Evolutionary conservation across 1,284 basidiomycete species (phyloP), one percentile per base, ranked within the genome.

Genomic region (Apiotrichum veenhuisii): DNA sequence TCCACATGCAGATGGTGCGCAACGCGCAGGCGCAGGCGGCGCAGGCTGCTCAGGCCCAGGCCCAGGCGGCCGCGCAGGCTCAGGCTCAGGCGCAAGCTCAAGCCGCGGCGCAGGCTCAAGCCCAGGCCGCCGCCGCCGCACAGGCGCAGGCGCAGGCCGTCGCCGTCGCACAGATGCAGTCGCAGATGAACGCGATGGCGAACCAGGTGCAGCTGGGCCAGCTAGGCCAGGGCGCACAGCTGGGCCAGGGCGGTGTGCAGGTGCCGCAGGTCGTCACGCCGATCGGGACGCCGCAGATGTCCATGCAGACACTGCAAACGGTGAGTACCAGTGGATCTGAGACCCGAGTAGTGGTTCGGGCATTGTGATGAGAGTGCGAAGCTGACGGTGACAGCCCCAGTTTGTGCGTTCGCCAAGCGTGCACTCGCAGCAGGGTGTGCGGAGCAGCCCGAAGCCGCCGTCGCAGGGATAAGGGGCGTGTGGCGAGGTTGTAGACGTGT

Each of bases 1-100:
- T 66, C 17, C 66, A 66, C 22, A 18, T 57, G 11, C 57, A 65
- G 41, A 56, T 71, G 37, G 41, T 68, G 45, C 54, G 65, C 8
- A 63, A 69, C 53, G 65, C 55, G 12, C 52, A 55, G 30, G 54
- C 45, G 12, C 54, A 56, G 40, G 48, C 48, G 3, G 46, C 42
- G 9, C 57, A 53, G 20, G 52, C 49, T 1, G 45, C 50, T 2
- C 49, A 51, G 40, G 49, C 43, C 9, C 48, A 50, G 17, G 45
- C 50, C 2, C 56, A 57, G n/a, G 51, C 42, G 12, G 55, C 54
- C 25, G 54, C 56, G 2, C 57, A 59, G 37, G 61, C 57, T 2
- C 61, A 61, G 48, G 57, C 55, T 7, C 50, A 47, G 26, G 42
- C 38, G 27, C 55, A 49, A 22, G 43, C 38, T n/a, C 50, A 44